Evolutionary conservation across 495 filamentous ascomycete species (phyloP), one percentile per base, ranked within the genome.

Genomic region (Margaritispora aquatica): DNA sequence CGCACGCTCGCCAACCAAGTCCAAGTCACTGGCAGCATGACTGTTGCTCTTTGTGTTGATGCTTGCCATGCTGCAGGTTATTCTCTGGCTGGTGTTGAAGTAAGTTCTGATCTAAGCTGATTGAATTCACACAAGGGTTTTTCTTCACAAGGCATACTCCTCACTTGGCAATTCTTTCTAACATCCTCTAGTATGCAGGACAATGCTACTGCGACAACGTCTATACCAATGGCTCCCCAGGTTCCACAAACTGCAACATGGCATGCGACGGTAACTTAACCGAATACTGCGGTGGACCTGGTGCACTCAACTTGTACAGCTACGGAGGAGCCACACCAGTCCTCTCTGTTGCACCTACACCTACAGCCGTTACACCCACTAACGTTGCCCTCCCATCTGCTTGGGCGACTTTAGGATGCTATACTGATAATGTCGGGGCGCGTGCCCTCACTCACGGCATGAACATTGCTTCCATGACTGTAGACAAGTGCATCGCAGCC

Each of bases 201-300:
- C 70, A 68, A 62, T 76, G 50, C 26, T 67, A 26, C 66, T 87
- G 84, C 66, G 81, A 77, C 31, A 82, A 83, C 52, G 67, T 74
- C 83, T 59, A 62, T 64, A 52, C 29, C 17, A 59, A 59, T 57
- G 63, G 63, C 1, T 41, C 31, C 2, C 51, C 63, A 2, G 10
- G 29, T 22, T 31, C 51, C 7, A 11, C 36, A 24, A 31, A 56
- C 5, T 65, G 63, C 51, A 60, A 65, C 36, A 65, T 65, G 63
- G 31, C 55, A 15, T 65, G 63, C 34, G 51, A 47, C 22, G 63
- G 63, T 15, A 65, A 65, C 36, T 2, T 51, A 17, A 34, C 57
- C 27, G 63, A 65, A 46, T 57, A 41, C 23, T 65, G 63, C 31
- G 63, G 63, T 0, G 63, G 63, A 24, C 41, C 63, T 17, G 52